phyloP scores from a whole-genome alignment of 2,329 filamentous ascomycete species.

The Hymenoscyphus occultus region DNA sequence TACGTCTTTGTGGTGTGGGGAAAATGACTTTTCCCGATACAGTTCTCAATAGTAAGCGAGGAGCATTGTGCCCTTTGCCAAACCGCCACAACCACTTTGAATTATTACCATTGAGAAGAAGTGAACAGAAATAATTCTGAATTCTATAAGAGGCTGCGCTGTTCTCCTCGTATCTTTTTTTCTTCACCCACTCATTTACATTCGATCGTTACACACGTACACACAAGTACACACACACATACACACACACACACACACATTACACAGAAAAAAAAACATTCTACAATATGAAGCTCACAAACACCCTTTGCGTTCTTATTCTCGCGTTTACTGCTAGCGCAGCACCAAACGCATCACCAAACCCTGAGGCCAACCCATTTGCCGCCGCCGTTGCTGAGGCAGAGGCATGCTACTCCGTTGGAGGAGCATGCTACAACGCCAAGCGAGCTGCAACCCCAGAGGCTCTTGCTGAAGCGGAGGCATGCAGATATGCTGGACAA shows the following conservation, averaged over 20 bases:
- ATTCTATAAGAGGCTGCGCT: not conserved
- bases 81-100: not conserved
- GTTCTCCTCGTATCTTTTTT: not conserved
- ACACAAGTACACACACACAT: conserved; percentile 9
- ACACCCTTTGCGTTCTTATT: conserved; percentile 41
- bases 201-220: conserved; percentile 15
- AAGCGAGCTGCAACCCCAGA: conserved; percentile 8
- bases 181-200: not conserved
- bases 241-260: conserved; percentile 16
- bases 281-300: conserved; percentile 46
- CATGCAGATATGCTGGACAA: conserved; percentile 29
- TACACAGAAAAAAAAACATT: conserved; percentile 13
- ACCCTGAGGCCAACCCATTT: conserved; percentile 10
- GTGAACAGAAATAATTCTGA: not conserved
- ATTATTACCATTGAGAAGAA: conserved; percentile 16
- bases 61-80: conserved; percentile 7
- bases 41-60: conserved; percentile 26
- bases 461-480: conserved; percentile 20
- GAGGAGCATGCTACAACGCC: conserved; percentile 18
- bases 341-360: conserved; percentile 32
- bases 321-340: conserved; percentile 40
- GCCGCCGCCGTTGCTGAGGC: not conserved
- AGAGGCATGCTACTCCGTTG: conserved; percentile 7
- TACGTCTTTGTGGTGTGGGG: conserved; percentile 14
- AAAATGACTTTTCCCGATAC: conserved; percentile 14